Base-by-base conservation (phyloP, 805 yeast genomes). In the Candida patagonica region DNA sequence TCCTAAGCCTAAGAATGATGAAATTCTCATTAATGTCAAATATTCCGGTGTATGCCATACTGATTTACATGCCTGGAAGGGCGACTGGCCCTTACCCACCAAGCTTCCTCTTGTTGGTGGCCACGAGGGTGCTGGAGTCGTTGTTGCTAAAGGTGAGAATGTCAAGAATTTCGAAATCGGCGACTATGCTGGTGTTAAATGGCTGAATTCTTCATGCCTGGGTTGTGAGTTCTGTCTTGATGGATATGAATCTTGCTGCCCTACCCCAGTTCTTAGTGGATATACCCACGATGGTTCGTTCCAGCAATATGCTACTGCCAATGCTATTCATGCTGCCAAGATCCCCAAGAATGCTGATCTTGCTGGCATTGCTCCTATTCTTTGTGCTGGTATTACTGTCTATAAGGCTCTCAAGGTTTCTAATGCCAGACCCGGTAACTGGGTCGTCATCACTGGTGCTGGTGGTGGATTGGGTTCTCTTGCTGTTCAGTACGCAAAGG, bases 21-120 rank as follows among this genome's bases (percentile, higher is more conserved):
- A 85, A 65, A 70, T 85, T 51, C 71, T 86, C 60, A 70, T 86
- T 65, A 77, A 86, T 62, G 78, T 86, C 63, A 77, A 76, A 66
- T 85, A 78, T 71, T 76, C 94, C 21, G 95, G 95, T 65, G 94
- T 85, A 42, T 85, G 95, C 66, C 95, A 87, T 71, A 84, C 95
- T 26, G 95, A 85, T 59, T 73, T 86, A 61, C 95, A 86, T 68
- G 94, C 94, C 41, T 83, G 92, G 88, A 76, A 81, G 60, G 94
- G 94, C 56, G 95, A 86, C 67, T 85, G 94, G 94, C 92, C 94
- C 38, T 68, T 80, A 61, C 74, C 66, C 48, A 74, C 80, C 49
- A 79, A 78, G 59, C 68, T 79, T 45, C 89, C 92, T 19, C 66
- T 81, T 51, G 87, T 82, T 37, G 92, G 92, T 48, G 94, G 94